A percentile compares a stretch with the other conserved stretches of the same genome.
phyloP scores from a whole-genome alignment of 2,329 filamentous ascomycete genomes.

The Aspergillus sp. region DNA sequence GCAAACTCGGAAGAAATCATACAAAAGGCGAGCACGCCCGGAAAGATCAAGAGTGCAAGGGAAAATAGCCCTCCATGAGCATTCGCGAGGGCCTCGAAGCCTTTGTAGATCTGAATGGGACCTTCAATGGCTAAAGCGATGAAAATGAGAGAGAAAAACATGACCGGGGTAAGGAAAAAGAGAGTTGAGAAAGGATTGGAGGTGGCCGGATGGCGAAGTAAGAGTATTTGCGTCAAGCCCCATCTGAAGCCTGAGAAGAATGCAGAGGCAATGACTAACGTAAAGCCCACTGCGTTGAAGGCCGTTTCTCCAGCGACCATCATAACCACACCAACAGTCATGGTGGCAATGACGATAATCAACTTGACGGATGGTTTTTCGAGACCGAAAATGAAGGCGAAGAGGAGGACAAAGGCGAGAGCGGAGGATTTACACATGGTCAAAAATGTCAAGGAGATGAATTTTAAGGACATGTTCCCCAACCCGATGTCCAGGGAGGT shows the following conservation, averaged over 20 bases:
- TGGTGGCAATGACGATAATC: slow-evolving; percentile 79
- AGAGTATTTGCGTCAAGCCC: slow-evolving; percentile 95
- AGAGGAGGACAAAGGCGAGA: slow-evolving; percentile 88
- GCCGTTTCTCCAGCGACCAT: slow-evolving; percentile 96
- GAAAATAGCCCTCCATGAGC: slow-evolving; percentile 65
- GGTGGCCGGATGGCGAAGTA: slow-evolving; percentile 89
- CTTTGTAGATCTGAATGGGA: slow-evolving; percentile 61
- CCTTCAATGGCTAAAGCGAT: slow-evolving; percentile 87
- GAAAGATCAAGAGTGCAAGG: slow-evolving; percentile 76
- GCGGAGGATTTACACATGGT: slow-evolving; percentile 99
- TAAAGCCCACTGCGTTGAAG: slow-evolving; percentile 80
- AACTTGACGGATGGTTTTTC: slow-evolving; percentile 83
- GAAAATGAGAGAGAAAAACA: slow-evolving; percentile 77
- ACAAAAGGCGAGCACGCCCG: slow-evolving; percentile 83
- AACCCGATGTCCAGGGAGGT: slow-evolving; percentile 94
- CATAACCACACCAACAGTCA: slow-evolving; percentile 92
- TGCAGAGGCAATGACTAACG: slow-evolving; percentile 86
- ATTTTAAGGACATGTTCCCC: slow-evolving; percentile 92
- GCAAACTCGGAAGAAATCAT: slow-evolving; percentile 98
- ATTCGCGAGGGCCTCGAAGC: slow-evolving; percentile 58
- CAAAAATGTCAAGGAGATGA: slow-evolving; percentile 95
- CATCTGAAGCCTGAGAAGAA: slow-evolving; percentile 97
- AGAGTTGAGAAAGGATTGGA: slow-evolving; percentile 96
- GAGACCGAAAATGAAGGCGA: slow-evolving; percentile 89
- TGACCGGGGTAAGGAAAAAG: slow-evolving; percentile 94